A percentile compares a stretch with the other conserved stretches of the same genome.
Conservation (phyloP, 345 rosid genomes). For the Eucalyptus erythrocorys region DNA sequence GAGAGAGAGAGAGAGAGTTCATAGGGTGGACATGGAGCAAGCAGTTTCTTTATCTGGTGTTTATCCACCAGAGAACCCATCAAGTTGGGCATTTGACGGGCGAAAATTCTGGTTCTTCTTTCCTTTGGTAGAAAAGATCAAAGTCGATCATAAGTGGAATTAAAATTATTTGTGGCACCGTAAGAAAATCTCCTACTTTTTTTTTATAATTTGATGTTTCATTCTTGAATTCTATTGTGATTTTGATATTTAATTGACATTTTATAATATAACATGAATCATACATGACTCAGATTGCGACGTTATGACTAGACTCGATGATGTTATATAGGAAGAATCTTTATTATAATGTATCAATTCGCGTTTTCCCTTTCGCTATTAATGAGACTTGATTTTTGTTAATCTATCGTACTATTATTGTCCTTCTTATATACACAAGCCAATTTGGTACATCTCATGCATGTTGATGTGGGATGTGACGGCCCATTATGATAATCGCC, state of each 20-base stretch:
- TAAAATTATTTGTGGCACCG: neutral
- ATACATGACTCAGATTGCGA: rapidly evolving
- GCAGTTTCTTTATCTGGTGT: neutral
- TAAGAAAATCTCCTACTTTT: neutral
- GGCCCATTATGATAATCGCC: neutral
- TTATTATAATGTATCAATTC: neutral
- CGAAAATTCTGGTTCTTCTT: neutral
- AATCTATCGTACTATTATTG: rapidly evolving
- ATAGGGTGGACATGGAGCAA: neutral
- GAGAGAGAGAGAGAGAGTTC: neutral
- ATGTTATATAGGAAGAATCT: neutral
- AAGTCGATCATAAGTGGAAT: neutral
- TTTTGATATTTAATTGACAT: neutral
- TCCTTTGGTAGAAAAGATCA: neutral
- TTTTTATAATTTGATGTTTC: neutral
- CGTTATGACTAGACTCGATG: neutral
- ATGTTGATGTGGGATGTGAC: neutral
- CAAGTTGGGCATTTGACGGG: neutral
- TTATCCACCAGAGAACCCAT: neutral
- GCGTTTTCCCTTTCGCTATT: rapidly evolving
- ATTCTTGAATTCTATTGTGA: neutral
- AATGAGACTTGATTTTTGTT: neutral
- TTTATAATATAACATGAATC: neutral
- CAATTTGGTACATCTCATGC: neutral
- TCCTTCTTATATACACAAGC: neutral